A percentile compares a stretch with the other conserved stretches of the same genome.
phyloP scores from a whole-genome alignment of 192 early-diverging fungal species.

The Pilaira anomala region DNA sequence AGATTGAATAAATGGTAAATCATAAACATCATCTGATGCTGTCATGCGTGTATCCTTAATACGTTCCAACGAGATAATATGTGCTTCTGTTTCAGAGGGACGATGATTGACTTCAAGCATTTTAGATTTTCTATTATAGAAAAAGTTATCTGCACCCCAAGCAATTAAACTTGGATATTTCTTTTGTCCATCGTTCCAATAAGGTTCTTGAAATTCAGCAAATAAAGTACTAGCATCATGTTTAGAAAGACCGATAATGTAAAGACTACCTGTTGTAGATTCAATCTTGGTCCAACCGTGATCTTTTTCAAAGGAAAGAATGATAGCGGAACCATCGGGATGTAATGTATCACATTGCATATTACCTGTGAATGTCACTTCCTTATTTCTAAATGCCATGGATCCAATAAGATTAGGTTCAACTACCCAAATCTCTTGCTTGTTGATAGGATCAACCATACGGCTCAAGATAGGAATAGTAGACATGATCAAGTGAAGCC shows the following conservation, averaged over 20 bases:
- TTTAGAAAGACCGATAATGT: slow-evolving; percentile 27
- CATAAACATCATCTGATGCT: slow-evolving; percentile 2
- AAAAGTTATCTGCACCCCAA: slow-evolving; percentile 50
- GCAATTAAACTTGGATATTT: slow-evolving; percentile 39
- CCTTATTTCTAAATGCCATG: slow-evolving; percentile 55
- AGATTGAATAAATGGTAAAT: slow-evolving; percentile 19
- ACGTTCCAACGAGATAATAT: slow-evolving; percentile 35
- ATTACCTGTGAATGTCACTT: slow-evolving; percentile 37
- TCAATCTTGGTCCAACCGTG: slow-evolving; percentile 35
- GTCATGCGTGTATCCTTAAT: slow-evolving; percentile 3
- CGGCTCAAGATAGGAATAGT: slow-evolving; percentile 53
- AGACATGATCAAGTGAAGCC: slow-evolving; percentile 52
- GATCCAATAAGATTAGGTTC: slow-evolving; percentile 52
- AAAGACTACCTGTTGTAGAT: slow-evolving; percentile 21
- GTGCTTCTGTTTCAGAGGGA: slow-evolving; percentile 29
- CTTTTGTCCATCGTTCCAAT: slow-evolving; percentile 30
- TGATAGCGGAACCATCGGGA: slow-evolving; percentile 13
- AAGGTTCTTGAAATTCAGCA: slow-evolving; percentile 45
- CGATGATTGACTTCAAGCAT: slow-evolving; percentile 34
- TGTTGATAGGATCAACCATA: slow-evolving; percentile 12
- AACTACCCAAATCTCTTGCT: slow-evolving; percentile 63
- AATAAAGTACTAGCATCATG: slow-evolving; percentile 41
- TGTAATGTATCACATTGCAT: slow-evolving; percentile 27
- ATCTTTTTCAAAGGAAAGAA: slow-evolving; percentile 38
- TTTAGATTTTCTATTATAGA: slow-evolving; percentile 25